phyloP scores from a whole-genome alignment of 805 yeast species.

The Brettanomyces bruxellensis region DNA sequence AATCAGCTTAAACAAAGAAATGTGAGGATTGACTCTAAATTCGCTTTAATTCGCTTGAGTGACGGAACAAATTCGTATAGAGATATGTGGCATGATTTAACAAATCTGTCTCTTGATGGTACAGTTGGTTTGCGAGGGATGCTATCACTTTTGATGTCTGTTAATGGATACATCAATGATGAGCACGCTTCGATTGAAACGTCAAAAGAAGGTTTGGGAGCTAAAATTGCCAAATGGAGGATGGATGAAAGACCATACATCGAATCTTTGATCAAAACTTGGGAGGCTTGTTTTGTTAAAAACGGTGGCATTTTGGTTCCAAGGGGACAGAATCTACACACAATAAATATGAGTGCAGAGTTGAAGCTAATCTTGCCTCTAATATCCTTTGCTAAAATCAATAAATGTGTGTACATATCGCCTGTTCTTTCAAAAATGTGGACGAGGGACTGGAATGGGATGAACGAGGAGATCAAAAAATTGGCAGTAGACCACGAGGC shows the following conservation, averaged over 20 bases:
- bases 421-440: conserved; percentile 54
- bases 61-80: conserved; percentile 44
- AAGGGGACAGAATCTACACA: conserved; percentile 37
- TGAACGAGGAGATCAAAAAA: conserved; percentile 44
- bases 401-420: conserved; percentile 52
- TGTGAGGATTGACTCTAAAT: conserved; percentile 42
- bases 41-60: conserved; percentile 45
- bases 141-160: conserved; percentile 49
- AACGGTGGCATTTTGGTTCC: conserved; percentile 57
- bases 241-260: conserved; percentile 51
- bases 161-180: conserved; percentile 56
- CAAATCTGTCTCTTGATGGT: conserved; percentile 29
- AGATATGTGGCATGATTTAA: conserved; percentile 44
- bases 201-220: conserved; percentile 25
- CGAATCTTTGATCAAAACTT: conserved; percentile 47
- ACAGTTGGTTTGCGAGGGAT: conserved; percentile 39
- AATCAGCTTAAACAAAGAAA: conserved; percentile 26
- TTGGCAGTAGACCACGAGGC: conserved; percentile 51
- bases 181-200: conserved; percentile 33
- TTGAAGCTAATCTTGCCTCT: conserved; percentile 60
- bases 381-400: conserved; percentile 56
- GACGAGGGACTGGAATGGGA: conserved; percentile 57
- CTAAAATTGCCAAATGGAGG: conserved; percentile 56
- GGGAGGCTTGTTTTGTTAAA: conserved; percentile 57
- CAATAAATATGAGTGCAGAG: conserved; percentile 44